Conservation (phyloP, 176 grass and related monocot genomes). For the Oryza meridionalis region DNA sequence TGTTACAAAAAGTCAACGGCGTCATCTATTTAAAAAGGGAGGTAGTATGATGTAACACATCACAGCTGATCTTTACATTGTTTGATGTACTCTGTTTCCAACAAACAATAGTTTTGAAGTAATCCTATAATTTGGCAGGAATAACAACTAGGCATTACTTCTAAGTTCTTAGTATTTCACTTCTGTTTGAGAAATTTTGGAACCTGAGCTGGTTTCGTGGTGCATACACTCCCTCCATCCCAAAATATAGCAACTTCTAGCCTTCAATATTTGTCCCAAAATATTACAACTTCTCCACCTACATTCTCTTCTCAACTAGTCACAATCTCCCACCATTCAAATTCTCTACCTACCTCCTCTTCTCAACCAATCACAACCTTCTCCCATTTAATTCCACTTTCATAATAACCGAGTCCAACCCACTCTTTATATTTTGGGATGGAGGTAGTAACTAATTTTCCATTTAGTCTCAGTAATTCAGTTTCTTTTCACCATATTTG, state of each 20-base stretch:
- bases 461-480: background rate
- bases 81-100: background rate
- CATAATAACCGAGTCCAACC: too few relatives aligned
- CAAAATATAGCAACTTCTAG: too few relatives aligned
- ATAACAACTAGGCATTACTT: background rate
- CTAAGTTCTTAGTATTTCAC: background rate
- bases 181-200: slow-evolving; percentile 7
- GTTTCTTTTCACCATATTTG: background rate
- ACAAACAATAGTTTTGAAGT: background rate
- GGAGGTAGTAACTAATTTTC: background rate
- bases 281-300: too few relatives aligned
- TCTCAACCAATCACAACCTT: too few relatives aligned
- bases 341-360: too few relatives aligned
- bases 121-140: background rate
- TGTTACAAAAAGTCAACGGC: too few relatives aligned
- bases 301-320: too few relatives aligned
- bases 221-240: background rate
- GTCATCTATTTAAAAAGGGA: too few relatives aligned
- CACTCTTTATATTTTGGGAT: too few relatives aligned
- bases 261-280: too few relatives aligned
- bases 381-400: too few relatives aligned
- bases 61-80: background rate
- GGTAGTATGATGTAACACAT: background rate
- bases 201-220: background rate
- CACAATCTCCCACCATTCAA: too few relatives aligned